These are phyloP conservation scores for Phyllosticta paracitricarpa DNA, from an alignment of 2,329 filamentous ascomycete species.

Conservation along the genomic window DNA sequence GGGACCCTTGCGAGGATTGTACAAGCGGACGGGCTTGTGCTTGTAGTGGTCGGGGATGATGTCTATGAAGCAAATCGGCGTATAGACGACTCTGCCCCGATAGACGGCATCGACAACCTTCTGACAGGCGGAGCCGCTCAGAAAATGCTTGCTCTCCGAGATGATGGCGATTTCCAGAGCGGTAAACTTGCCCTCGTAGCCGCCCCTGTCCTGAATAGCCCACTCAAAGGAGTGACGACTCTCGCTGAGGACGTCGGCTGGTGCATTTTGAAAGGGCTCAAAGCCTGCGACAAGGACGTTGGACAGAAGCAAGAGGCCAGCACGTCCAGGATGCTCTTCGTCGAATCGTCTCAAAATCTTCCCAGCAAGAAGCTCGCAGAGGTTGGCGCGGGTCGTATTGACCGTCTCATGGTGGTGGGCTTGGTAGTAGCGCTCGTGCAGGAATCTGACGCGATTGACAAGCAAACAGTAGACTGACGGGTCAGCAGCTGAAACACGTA, in stretches of 20 bases:
- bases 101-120: constrained; percentile 78
- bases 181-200: constrained; percentile 54
- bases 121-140: constrained; percentile 68
- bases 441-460: constrained; percentile 71
- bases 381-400: constrained; percentile 63
- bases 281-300: constrained; percentile 77
- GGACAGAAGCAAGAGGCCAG: constrained; percentile 62
- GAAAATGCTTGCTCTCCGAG: constrained; percentile 68
- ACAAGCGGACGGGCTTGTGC: constrained; percentile 68
- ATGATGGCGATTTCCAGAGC: constrained; percentile 76
- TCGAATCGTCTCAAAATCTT: constrained; percentile 69
- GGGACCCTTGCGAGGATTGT: constrained; percentile 65
- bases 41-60: constrained; percentile 83
- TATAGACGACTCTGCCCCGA: constrained; percentile 70
- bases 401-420: constrained; percentile 67
- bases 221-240: constrained; percentile 39
- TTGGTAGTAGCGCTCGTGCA: constrained; percentile 65
- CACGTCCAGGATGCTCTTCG: constrained; percentile 62
- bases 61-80: constrained; percentile 70
- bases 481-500: not conserved
- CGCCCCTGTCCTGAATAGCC: constrained; percentile 35
- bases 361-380: constrained; percentile 72
- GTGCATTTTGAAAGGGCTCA: constrained; percentile 76
- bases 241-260: constrained; percentile 52
- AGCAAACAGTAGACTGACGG: constrained; percentile 65